Evolutionary conservation across 805 yeast species (phyloP).

Genomic region (Zygosaccharomyces bisporus): DNA sequence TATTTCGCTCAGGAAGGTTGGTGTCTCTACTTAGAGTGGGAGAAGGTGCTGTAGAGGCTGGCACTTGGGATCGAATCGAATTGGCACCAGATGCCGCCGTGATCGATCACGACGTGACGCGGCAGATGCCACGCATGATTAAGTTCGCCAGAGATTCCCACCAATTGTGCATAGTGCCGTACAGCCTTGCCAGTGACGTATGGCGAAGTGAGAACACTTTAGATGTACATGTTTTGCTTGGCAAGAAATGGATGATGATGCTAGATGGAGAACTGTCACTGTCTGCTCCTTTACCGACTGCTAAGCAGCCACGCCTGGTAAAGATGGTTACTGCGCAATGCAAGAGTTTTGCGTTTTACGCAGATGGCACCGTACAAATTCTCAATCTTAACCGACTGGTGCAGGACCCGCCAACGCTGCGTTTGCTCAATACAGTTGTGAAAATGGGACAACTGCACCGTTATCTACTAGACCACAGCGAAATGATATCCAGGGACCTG

Average conservation of each 20-base stretch:
- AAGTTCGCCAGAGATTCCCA: slow-evolving; percentile 21
- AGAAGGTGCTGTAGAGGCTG: slow-evolving; percentile 12
- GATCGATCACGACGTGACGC: slow-evolving; percentile 21
- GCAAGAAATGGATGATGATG: slow-evolving; percentile 14
- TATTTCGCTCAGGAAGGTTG: slow-evolving; percentile 25
- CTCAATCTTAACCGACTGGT: slow-evolving; percentile 11
- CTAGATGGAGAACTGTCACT: slow-evolving; percentile 24
- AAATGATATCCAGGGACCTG: slow-evolving; percentile 18
- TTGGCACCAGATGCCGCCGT: not conserved
- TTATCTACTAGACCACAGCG: slow-evolving; percentile 21
- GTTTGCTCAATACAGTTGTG: slow-evolving; percentile 14
- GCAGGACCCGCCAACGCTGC: slow-evolving; percentile 2
- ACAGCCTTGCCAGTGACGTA: slow-evolving; percentile 13
- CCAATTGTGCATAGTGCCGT: slow-evolving; percentile 17
- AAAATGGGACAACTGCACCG: slow-evolving; percentile 15
- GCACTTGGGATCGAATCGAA: slow-evolving; percentile 22
- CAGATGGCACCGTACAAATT: slow-evolving; percentile 13
- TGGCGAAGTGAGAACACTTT: slow-evolving; percentile 19
- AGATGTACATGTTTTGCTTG: slow-evolving; percentile 22
- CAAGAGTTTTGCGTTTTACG: slow-evolving; percentile 12
- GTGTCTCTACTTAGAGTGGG: slow-evolving; percentile 22
- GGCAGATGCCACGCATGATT: slow-evolving; percentile 23
- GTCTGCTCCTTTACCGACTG: not conserved
- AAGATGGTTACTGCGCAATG: slow-evolving; percentile 7
- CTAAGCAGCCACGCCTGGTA: not conserved